phyloP scores from a whole-genome alignment of 2,329 filamentous ascomycete genomes.

The Tolypocladium cylindrosporum region DNA sequence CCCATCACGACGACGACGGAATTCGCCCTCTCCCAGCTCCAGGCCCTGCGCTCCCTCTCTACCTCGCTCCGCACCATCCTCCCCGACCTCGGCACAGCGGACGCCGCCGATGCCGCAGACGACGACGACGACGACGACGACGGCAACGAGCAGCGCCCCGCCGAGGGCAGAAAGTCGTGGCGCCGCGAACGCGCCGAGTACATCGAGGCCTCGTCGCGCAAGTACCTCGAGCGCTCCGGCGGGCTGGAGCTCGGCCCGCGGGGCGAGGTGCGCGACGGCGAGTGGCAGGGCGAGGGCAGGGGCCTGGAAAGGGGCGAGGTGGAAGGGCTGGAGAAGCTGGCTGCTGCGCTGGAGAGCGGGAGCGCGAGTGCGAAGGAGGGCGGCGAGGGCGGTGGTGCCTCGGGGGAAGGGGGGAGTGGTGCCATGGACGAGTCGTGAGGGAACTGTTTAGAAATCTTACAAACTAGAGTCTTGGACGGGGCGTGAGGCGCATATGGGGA shows the following conservation, averaged over 20 bases:
- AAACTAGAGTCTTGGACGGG: not conserved
- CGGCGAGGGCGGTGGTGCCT: not conserved
- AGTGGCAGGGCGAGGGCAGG: slow-evolving; percentile 49
- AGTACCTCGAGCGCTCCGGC: slow-evolving; percentile 62
- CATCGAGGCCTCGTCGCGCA: slow-evolving; percentile 67
- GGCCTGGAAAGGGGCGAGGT: slow-evolving; percentile 42
- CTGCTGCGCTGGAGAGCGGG: slow-evolving; percentile 28
- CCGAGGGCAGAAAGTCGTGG: slow-evolving; percentile 39
- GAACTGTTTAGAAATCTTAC: not conserved
- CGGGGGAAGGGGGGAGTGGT: slow-evolving; percentile 5
- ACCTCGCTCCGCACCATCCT: slow-evolving; percentile 51
- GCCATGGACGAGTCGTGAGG: not conserved
- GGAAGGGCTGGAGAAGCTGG: slow-evolving; percentile 44
- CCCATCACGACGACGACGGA: slow-evolving; percentile 61
- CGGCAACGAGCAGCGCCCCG: slow-evolving; percentile 12
- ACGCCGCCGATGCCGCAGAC: slow-evolving; percentile 19
- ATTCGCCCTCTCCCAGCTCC: slow-evolving; percentile 76
- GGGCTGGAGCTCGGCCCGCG: slow-evolving; percentile 55
- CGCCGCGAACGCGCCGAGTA: slow-evolving; percentile 68
- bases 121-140: slow-evolving; percentile 15
- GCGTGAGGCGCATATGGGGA: not conserved
- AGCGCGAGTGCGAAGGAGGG: not conserved
- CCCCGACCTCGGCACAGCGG: slow-evolving; percentile 41
- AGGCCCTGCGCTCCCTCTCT: slow-evolving; percentile 61
- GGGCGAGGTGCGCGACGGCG: slow-evolving; percentile 54